Percentiles rank a stretch among this genome's conserved stretches.
Evolutionary conservation across 2,329 filamentous ascomycete species (phyloP).

Genomic region (Mycosphaerelloides madeirae): DNA sequence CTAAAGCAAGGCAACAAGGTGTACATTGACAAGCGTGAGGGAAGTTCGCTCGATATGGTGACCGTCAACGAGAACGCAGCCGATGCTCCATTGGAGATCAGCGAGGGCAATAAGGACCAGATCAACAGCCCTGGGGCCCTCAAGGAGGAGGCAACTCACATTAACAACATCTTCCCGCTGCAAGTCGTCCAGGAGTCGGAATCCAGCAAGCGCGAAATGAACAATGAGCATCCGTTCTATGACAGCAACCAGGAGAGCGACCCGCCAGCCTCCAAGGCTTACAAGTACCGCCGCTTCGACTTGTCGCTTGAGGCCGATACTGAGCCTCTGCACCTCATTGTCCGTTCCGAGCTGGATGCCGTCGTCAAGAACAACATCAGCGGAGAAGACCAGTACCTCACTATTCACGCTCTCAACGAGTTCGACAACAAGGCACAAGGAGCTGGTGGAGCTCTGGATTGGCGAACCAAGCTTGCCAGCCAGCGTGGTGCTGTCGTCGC

Average conservation of each 20-base stretch:
- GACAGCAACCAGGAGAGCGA: slow-evolving; percentile 88
- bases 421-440: slow-evolving; percentile 98
- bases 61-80: slow-evolving; percentile 98
- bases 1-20: slow-evolving; percentile 90
- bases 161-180: slow-evolving; percentile 97
- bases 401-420: slow-evolving; percentile 95
- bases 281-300: slow-evolving; percentile 98
- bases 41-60: slow-evolving; percentile 90
- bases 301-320: slow-evolving; percentile 86
- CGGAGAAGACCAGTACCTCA: slow-evolving; percentile 85
- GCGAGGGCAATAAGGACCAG: slow-evolving; percentile 86
- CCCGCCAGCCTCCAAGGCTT: slow-evolving; percentile 89
- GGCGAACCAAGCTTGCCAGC: slow-evolving; percentile 88
- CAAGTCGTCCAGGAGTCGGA: slow-evolving; percentile 87
- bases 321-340: slow-evolving; percentile 86
- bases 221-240: slow-evolving; percentile 94
- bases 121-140: slow-evolving; percentile 93
- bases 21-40: slow-evolving; percentile 97
- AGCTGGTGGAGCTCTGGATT: slow-evolving; percentile 90
- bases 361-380: slow-evolving; percentile 91
- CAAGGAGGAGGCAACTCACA: slow-evolving; percentile 96
- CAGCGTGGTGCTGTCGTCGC: slow-evolving; percentile 96
- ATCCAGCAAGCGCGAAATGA: slow-evolving; percentile 73
- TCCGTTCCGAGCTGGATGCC: slow-evolving; percentile 91
- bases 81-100: slow-evolving; percentile 85